Percentiles rank a stretch among this genome's conserved stretches.
phyloP scores from a whole-genome alignment of 169 alveolate species.

The Theileria annulata region DNA sequence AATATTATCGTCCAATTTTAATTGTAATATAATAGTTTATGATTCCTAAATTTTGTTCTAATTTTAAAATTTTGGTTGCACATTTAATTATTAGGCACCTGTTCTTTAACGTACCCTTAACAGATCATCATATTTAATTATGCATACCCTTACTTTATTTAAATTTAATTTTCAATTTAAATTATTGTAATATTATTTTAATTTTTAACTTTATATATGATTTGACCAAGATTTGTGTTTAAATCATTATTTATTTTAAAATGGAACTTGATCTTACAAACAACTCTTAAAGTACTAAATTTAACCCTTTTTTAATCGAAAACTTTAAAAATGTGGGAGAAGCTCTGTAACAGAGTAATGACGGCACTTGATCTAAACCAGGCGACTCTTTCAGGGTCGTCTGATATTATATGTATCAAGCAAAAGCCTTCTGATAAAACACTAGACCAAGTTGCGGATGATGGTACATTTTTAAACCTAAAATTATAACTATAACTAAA shows the following conservation, averaged over 20 bases:
- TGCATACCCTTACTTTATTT: neutral
- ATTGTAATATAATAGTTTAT: too few species aligned
- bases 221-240: neutral
- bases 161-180: too few species aligned
- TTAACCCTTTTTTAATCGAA: neutral
- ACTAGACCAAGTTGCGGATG: constrained; percentile 24
- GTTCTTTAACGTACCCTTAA: neutral
- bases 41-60: neutral
- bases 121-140: neutral
- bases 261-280: neutral
- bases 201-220: neutral
- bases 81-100: neutral
- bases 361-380: constrained; percentile 89
- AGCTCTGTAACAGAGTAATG: constrained; percentile 87
- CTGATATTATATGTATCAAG: constrained; percentile 90
- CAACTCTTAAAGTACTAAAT: neutral
- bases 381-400: constrained; percentile 91
- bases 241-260: neutral
- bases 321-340: constrained; percentile 85
- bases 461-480: neutral
- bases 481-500: neutral
- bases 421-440: constrained; percentile 67
- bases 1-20: neutral
- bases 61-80: neutral
- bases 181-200: neutral